Conservation (phyloP, 2,329 filamentous ascomycete species). For the Talaromyces atroroseus region DNA sequence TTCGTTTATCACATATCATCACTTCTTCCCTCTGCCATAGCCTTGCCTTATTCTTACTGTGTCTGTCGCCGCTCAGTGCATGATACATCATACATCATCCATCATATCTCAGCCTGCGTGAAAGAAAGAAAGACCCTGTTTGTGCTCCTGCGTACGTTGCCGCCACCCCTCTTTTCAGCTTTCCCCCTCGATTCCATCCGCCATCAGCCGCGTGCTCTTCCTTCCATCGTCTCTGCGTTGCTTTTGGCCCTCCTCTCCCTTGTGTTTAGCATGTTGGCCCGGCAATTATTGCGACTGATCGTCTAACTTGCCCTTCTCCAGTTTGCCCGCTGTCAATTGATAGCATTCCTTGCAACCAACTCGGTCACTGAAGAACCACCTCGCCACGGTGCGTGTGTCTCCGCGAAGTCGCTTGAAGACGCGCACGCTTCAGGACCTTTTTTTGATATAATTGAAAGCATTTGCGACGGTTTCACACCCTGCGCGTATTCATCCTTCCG, state of each 20-base stretch:
- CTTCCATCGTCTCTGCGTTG: not conserved
- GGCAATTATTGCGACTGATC: not conserved
- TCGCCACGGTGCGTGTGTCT: not conserved
- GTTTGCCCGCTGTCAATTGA: not conserved
- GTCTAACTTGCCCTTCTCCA: not conserved
- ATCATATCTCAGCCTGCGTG: not conserved
- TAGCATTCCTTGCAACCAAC: not conserved
- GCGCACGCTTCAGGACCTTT: not conserved
- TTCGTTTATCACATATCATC: not conserved
- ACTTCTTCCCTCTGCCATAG: not conserved
- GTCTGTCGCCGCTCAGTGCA: not conserved
- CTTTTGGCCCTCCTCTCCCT: not conserved
- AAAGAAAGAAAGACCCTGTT: not conserved
- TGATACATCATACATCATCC: too few relatives aligned
- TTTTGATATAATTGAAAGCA: not conserved
- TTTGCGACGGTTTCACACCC: not conserved
- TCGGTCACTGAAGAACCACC: conserved; percentile 3
- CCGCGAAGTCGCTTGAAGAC: not conserved
- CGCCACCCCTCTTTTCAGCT: conserved; percentile 11
- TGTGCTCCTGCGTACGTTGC: not conserved
- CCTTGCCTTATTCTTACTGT: not conserved
- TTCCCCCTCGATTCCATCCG: conserved; percentile 14
- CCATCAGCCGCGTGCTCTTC: conserved; percentile 1
- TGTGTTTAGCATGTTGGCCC: not conserved
- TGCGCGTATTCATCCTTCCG: not conserved